A percentile compares a stretch with the other conserved stretches of the same genome.
Conservation (phyloP, 202 grass and related monocot species). For the Schoenoplectus triqueter region DNA sequence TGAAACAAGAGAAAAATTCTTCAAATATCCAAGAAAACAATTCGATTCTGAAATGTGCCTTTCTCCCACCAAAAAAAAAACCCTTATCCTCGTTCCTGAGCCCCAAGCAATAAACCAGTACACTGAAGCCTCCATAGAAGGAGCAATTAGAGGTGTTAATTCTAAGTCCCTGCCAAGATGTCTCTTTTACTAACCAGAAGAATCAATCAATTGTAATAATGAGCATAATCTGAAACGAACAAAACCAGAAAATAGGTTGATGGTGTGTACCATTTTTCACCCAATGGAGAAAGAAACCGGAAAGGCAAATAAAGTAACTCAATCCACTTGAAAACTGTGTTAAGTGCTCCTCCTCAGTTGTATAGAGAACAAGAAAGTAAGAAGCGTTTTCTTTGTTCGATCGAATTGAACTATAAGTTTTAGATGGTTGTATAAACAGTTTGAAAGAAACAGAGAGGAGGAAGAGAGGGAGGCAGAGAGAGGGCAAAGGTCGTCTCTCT, state of each 20-base stretch:
- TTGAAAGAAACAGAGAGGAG: constrained; percentile 35
- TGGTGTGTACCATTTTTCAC: constrained; percentile 35
- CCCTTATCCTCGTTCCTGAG: neutral
- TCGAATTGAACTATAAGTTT: constrained; percentile 22
- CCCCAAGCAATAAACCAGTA: neutral
- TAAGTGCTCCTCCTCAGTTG: constrained; percentile 14
- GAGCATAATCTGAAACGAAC: neutral
- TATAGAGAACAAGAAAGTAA: neutral
- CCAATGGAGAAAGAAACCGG: constrained; percentile 11
- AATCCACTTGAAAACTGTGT: neutral
- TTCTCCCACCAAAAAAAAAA: neutral
- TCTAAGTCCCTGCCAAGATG: neutral
- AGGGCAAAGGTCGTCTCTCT: constrained; percentile 27
- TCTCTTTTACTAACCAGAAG: neutral
- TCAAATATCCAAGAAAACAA: neutral
- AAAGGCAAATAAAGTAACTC: neutral
- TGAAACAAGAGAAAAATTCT: neutral
- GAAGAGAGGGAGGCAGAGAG: constrained; percentile 22
- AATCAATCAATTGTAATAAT: constrained; percentile 8
- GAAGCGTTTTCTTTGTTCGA: constrained; percentile 8
- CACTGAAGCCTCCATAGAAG: too few species aligned
- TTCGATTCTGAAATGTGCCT: neutral
- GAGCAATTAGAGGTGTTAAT: neutral
- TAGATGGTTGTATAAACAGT: constrained; percentile 8
- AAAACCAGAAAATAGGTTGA: neutral